phyloP scores from a whole-genome alignment of 2,329 filamentous ascomycete species.

The Apiospora hydei region DNA sequence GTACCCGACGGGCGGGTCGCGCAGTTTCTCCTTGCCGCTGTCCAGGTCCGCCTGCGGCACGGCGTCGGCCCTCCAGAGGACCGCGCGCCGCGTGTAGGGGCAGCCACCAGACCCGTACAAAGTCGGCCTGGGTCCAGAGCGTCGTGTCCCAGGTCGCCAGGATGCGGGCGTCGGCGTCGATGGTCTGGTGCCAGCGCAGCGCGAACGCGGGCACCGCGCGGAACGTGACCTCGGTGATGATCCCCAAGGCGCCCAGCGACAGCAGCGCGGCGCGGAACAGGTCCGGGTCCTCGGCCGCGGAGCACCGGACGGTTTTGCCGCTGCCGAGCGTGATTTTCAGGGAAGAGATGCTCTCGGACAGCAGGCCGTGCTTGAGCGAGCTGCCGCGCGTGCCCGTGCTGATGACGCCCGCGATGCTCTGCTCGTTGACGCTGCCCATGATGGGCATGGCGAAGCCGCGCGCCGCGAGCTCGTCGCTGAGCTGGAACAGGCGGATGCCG shows the following conservation, averaged over 20 bases:
- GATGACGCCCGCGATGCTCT: slow-evolving; percentile 91
- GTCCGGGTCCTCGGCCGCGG: slow-evolving; percentile 71
- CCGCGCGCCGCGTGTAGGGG: slow-evolving; percentile 85
- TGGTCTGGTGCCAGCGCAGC: slow-evolving; percentile 83
- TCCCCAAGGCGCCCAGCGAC: slow-evolving; percentile 87
- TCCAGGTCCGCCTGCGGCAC: slow-evolving; percentile 52
- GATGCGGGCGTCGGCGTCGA: slow-evolving; percentile 74
- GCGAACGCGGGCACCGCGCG: slow-evolving; percentile 81
- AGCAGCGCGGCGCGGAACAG: slow-evolving; percentile 92
- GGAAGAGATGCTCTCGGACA: slow-evolving; percentile 78
- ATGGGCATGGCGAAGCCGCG: slow-evolving; percentile 87
- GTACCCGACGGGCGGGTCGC: slow-evolving; percentile 71
- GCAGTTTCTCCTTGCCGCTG: slow-evolving; percentile 54
- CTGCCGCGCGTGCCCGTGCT: slow-evolving; percentile 94
- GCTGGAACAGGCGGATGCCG: slow-evolving; percentile 83
- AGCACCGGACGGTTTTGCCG: slow-evolving; percentile 76
- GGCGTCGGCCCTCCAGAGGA: slow-evolving; percentile 87
- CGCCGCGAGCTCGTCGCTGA: slow-evolving; percentile 77
- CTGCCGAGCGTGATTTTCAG: slow-evolving; percentile 84
- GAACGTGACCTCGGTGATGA: slow-evolving; percentile 89
- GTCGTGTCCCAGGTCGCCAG: slow-evolving; percentile 74
- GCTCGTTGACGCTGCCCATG: slow-evolving; percentile 91
- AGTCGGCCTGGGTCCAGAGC: slow-evolving; percentile 87
- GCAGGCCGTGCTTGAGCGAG: slow-evolving; percentile 80
- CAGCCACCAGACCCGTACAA: slow-evolving; percentile 96